Evolutionary conservation across 176 grass and related monocot genomes (phyloP), one percentile per base, ranked within the genome.

Genomic region (Lolium rigidum): DNA sequence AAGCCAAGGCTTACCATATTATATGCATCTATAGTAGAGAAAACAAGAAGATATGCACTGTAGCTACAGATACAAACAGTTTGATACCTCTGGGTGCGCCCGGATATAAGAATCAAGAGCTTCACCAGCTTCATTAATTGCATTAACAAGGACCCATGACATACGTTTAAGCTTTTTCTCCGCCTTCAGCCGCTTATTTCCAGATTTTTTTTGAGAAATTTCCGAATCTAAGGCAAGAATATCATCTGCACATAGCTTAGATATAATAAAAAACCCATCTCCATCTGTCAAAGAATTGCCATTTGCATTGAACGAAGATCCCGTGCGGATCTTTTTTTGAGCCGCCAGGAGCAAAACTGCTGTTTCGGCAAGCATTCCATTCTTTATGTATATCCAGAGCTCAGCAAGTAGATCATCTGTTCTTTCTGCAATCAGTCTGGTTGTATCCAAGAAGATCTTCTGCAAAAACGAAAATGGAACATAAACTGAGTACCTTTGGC

Each of bases 41-140:
- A 39, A 39, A 39, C 38, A 39, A 39, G 38, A 71, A 71, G 9
- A 71, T 14, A 71, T 43, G 41, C 41, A 47, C 7, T 20, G 41
- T 22, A 47, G 41, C 69, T 72, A 44, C 18, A 72, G 47, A 72
- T 46, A 72, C 1, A n/a, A 72, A 47, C 69, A 12, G 39, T 71
- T 47, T 48, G 41, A 16, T 85, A 79, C 62, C 83, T 79, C 51
- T 59, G 84, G 39, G 71, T 80, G 65, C 12, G 54, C 6, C 7
- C 18, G 84, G 17, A 86, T 73, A 59, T 72, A 86, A 51, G 41
- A 57, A 50, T 80, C 76, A 73, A 80, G 84, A 73, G 66, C 38
- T 62, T 73, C 84, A 71, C 84, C 84, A 61, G 84, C 76, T 38
- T 72, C 4, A 3, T 10, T 38, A 71, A 86, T 46, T 80, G 6